Base-by-base conservation (phyloP, 140 eudicot genomes). In the Cichorium intybus region DNA sequence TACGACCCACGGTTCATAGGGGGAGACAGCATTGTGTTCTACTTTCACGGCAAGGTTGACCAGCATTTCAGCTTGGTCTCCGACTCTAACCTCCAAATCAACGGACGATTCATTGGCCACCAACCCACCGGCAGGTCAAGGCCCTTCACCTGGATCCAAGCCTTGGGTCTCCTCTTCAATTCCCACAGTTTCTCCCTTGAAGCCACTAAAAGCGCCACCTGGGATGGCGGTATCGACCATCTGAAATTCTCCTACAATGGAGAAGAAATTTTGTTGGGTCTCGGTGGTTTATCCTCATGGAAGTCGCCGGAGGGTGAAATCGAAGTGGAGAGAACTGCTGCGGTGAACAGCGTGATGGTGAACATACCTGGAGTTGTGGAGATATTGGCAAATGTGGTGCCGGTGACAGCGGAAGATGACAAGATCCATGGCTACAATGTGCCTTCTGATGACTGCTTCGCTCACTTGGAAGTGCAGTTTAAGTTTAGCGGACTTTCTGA, bases 131-230 rank as follows among this genome's bases (percentile, higher is more conserved):
- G 74, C 23, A 60, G 80, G 24, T 46, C 78, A 23, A 55, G 87
- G 11, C 84, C 79, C 74, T 82, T 75, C 71, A 82, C 87, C 0
- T 82, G 87, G 87, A 71, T 82, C 64, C 87, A 82, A 70, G 72
- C 87, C 59, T 27, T 82, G 41, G 87, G 87, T 3, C 72, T 82
- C 71, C 84, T 82, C 39, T 82, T 78, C 63, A 70, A 74, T 18
- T 48, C 77, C 74, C 84, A 78, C 64, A 37, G 26, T 17, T 75
- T 82, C 81, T 78, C 80, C 0, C 48, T 82, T 14, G 87, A 71
- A 31, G 84, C 84, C 26, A 70, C 66, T 15, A 74, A 74, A 54
- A 47, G 84, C 18, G 72, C 81, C 57, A 70, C 81, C 12, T 82
- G 84, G 84, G 63, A 82, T 27, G 21, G 24, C 14, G 70, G 15